Conservation (phyloP, 2,329 filamentous ascomycete species). For the Phyllosticta citriasiana region DNA sequence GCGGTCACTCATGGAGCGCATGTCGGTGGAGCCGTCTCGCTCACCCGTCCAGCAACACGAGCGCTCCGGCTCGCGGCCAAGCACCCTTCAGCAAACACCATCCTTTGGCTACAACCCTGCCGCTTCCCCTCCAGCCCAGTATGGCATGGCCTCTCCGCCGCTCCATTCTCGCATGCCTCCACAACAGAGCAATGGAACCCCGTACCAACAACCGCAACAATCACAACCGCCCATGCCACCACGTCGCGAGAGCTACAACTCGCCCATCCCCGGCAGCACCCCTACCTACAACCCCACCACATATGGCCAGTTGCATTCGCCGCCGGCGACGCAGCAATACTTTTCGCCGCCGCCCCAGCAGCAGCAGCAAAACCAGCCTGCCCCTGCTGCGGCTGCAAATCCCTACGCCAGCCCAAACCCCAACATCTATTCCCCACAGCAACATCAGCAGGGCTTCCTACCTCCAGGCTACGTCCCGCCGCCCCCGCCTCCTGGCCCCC, state of each 20-base stretch:
- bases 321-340: constrained; percentile 49
- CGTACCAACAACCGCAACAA: constrained; percentile 5
- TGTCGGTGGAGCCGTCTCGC: constrained; percentile 61
- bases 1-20: constrained; percentile 84
- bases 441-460: constrained; percentile 35
- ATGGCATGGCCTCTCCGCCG: constrained; percentile 16
- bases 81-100: constrained; percentile 32
- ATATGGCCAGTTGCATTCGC: constrained; percentile 34
- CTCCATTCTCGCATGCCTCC: constrained; percentile 11
- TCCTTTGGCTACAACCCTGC: constrained; percentile 42
- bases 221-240: constrained; percentile 15
- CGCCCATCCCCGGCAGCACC: neutral
- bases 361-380: constrained; percentile 35
- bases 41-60: constrained; percentile 5
- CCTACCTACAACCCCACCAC: constrained; percentile 36
- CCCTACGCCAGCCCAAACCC: neutral
- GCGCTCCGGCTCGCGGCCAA: constrained; percentile 18
- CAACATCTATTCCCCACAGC: constrained; percentile 20
- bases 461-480: constrained; percentile 58
- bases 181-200: constrained; percentile 4
- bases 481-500: constrained; percentile 56
- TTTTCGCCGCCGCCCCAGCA: constrained; percentile 39
- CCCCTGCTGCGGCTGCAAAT: constrained; percentile 47
- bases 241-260: constrained; percentile 24
- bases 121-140: constrained; percentile 26